Conservation (phyloP, 2,329 filamentous ascomycete genomes). For the Microdochium trichocladiopsis region DNA sequence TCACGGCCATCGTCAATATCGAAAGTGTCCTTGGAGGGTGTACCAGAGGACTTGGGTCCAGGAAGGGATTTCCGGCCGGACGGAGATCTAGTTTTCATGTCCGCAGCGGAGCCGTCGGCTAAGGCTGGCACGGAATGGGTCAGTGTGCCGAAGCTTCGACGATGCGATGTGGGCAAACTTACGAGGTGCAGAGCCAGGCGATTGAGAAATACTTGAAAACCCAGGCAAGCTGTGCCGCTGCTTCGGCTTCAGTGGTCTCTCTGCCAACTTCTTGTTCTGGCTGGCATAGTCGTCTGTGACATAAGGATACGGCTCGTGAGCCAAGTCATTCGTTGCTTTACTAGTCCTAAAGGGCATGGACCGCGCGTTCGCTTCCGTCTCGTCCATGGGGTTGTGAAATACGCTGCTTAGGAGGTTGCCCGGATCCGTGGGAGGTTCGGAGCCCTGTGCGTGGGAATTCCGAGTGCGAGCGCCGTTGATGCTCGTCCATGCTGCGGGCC, state of each 20-base stretch:
- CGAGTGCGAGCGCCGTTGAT: conserved; percentile 19
- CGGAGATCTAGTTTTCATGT: conserved; percentile 16
- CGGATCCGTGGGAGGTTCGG: conserved; percentile 12
- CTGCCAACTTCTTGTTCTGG: conserved; percentile 3
- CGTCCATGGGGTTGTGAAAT: conserved; percentile 23
- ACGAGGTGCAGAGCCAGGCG: conserved; percentile 9
- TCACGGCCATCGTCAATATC: conserved; percentile 15
- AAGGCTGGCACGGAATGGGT: conserved; percentile 3
- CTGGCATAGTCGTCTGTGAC: not conserved
- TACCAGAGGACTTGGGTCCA: conserved; percentile 13
- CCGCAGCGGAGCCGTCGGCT: conserved; percentile 1
- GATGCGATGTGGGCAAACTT: not conserved
- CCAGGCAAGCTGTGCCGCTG: conserved; percentile 20
- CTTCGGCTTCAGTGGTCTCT: conserved; percentile 17
- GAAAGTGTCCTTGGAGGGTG: conserved; percentile 10
- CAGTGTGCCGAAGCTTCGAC: not conserved
- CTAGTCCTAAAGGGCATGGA: conserved; percentile 13
- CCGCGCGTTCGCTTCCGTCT: conserved; percentile 13
- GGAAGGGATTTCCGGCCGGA: conserved; percentile 20
- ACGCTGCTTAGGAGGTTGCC: conserved; percentile 21
- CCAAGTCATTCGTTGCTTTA: conserved; percentile 6
- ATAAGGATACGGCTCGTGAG: conserved; percentile 3
- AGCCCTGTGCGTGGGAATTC: not conserved
- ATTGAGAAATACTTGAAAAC: conserved; percentile 9
- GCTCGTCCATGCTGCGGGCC: conserved; percentile 16